Evolutionary conservation across 441 rosid genomes (phyloP).

Genomic region (Eugenia klotzschiana): DNA sequence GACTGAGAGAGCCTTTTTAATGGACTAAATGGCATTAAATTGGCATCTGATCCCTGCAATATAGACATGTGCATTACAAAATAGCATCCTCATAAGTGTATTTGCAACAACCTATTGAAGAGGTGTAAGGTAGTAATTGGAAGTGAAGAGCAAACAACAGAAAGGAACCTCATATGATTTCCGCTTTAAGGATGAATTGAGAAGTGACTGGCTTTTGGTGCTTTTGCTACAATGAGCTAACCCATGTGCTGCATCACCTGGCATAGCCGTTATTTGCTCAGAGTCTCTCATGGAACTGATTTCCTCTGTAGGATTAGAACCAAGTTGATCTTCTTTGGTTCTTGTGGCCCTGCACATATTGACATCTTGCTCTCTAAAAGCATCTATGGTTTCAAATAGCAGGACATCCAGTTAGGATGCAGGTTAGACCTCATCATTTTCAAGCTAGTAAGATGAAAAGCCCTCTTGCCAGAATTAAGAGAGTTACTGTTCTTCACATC

Average conservation of each 20-base stretch:
- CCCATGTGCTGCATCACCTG: slow-evolving; percentile 11
- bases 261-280: slow-evolving; percentile 17
- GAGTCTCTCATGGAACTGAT: slow-evolving; percentile 13
- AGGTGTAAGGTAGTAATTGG: not conserved
- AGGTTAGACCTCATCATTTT: slow-evolving; percentile 31
- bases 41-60: slow-evolving; percentile 33
- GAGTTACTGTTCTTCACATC: slow-evolving; percentile 16
- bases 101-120: not conserved
- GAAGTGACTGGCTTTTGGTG: slow-evolving; percentile 19
- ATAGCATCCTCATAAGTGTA: not conserved
- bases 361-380: slow-evolving; percentile 1
- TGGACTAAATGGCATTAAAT: slow-evolving; percentile 21
- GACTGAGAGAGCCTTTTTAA: slow-evolving; percentile 50
- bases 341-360: slow-evolving; percentile 27
- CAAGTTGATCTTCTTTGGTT: slow-evolving; percentile 19
- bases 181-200: slow-evolving; percentile 27
- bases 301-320: slow-evolving; percentile 13
- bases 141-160: not conserved
- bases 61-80: not conserved
- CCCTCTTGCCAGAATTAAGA: slow-evolving; percentile 28
- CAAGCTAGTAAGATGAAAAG: slow-evolving; percentile 31
- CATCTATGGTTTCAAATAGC: not conserved
- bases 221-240: slow-evolving; percentile 14
- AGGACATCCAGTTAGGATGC: not conserved
- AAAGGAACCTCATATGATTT: slow-evolving; percentile 46